Conservation (phyloP, 768 basidiomycete species). For the Hemileccinum impolitum region DNA sequence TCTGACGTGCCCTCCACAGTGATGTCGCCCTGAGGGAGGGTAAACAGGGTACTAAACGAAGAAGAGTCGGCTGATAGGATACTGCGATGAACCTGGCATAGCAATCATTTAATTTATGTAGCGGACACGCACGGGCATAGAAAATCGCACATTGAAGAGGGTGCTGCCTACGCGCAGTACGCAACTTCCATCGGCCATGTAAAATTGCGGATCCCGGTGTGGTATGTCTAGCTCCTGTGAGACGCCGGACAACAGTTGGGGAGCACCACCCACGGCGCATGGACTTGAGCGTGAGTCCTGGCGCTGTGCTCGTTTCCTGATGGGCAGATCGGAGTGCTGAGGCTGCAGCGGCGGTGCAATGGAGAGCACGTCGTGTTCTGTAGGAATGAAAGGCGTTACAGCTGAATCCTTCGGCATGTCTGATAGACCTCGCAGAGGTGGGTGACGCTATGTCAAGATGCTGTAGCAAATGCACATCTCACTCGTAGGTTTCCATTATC, state of each 20-base stretch:
- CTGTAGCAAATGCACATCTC: neutral
- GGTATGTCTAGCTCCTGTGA: conserved; percentile 12
- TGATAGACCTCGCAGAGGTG: too few species aligned
- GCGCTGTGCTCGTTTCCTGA: conserved; percentile 8
- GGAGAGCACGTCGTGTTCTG: conserved; percentile 14
- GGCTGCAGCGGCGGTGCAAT: neutral
- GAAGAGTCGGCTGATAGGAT: conserved; percentile 62
- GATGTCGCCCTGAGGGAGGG: conserved; percentile 55
- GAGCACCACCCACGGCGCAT: neutral
- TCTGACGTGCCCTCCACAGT: conserved; percentile 59
- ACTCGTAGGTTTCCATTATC: too few species aligned
- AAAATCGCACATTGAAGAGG: conserved; percentile 59
- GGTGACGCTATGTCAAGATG: neutral
- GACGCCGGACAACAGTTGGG: neutral
- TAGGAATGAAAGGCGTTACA: conserved; percentile 20
- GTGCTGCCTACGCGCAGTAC: conserved; percentile 59
- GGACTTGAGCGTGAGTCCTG: conserved; percentile 9
- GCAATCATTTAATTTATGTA: conserved; percentile 6
- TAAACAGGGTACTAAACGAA: conserved; percentile 64
- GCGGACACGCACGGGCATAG: neutral
- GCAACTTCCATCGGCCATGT: conserved; percentile 67
- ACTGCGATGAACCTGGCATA: conserved; percentile 52
- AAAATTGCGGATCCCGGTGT: conserved; percentile 51
- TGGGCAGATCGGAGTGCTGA: conserved; percentile 6
- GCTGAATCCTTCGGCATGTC: conserved; percentile 14